Evolutionary conservation across 352 stramenopile genomes (phyloP), one percentile per base, ranked within the genome.

Genomic region (Globisporangium solare): DNA sequence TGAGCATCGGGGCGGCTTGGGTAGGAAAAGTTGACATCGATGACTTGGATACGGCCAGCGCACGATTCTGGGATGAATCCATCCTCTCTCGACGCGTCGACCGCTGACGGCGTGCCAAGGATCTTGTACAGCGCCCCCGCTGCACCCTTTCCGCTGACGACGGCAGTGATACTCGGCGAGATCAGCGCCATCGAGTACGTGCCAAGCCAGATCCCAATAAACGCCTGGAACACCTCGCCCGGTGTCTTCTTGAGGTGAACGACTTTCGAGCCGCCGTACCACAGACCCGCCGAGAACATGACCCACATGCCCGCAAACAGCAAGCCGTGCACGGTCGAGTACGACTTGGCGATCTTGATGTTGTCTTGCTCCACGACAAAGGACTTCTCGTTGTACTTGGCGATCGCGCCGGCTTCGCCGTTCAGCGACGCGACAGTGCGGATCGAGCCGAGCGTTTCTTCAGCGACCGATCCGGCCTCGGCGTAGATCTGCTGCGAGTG

Each of bases 1-100:
- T 60, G 58, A 0, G 61, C 66, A 12, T 71, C 60, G 1, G 71
- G 80, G 10, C 83, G 74, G 12, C 54, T 79, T 15, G 84, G 84
- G 55, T 94, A 94, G 17, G 74, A 48, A 55, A 94, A 94, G 51
- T 65, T 50, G 18, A 95, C 37, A 45, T 83, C 64, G 11, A 65
- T 55, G 39, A 70, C 83, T 1, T 74, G 39, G n/a, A 94, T 68
- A 14, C 53, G 45, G 13, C 83, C 80, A 5, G n/a, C 24, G 27
- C 58, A 79, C 10, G 27, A 45, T 7, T 58, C 58, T 7, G 27
- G 27, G 17, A 70, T 66, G 0, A 66, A 47, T 15, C 73, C 48
- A 11, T 70, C 51, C 13, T 56, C 43, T 55, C 63, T 57, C 1
- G 67, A 64, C 0, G 82, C 61, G 48, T 89, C 64, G 32, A 88